Conservation (phyloP, 306 rosid genomes). For the Abrus pulchellus region DNA sequence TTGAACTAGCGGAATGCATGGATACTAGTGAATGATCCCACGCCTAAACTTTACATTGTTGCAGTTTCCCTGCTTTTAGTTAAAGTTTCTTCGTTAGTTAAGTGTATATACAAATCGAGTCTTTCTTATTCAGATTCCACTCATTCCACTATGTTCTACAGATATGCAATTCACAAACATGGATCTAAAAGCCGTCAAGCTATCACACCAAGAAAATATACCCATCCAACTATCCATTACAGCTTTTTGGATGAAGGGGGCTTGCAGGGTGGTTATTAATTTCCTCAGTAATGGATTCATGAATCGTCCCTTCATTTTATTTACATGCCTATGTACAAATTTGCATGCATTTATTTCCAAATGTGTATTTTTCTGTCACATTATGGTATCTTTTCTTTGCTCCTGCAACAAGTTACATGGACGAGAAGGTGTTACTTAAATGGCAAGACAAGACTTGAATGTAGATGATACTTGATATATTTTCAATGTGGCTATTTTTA, state of each 20-base stretch:
- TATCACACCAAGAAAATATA: neutral
- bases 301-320: no score
- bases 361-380: no score
- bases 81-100: neutral
- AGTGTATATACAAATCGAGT: no score
- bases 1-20: slow-evolving; percentile 31
- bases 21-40: neutral
- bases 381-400: no score
- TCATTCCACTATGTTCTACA: neutral
- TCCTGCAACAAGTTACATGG: no score
- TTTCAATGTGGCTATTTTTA: slow-evolving; percentile 5
- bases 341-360: no score
- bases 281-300: no score
- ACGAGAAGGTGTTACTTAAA: slow-evolving; percentile 27
- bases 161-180: neutral
- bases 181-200: neutral
- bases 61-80: neutral
- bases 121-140: neutral
- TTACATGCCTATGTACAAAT: no score
- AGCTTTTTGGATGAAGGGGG: no score
- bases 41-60: neutral
- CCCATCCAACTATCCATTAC: no score
- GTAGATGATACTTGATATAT: neutral
- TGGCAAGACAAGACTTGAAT: neutral
- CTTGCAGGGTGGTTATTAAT: no score